Evolutionary conservation across 2,329 filamentous ascomycete species (phyloP), one percentile per base, ranked within the genome.

Genomic region (Alternaria panax): DNA sequence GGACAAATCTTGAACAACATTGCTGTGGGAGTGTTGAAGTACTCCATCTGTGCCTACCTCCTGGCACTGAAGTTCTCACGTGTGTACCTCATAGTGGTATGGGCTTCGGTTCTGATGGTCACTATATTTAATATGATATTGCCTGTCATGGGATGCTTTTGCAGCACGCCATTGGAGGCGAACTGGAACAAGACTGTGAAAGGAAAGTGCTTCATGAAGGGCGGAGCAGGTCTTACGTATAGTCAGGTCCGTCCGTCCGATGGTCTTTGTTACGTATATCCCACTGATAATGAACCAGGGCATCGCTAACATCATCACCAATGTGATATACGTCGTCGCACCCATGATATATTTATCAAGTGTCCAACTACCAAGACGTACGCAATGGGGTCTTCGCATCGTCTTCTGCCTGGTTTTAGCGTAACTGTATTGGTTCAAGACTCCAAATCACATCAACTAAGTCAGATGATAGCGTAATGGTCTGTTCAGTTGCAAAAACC

Each of bases 21-120:
- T n/a, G 70, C 60, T 9, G 58, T 75, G 18, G 62, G 60, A 5
- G 53, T 69, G 9, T 58, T 75, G 18, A 71, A 73, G 40, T 64
- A 54, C 38, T 74, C 72, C 4, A 74, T 75, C 22, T 74, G 70
- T 52, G 63, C 66, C 9, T 75, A 71, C 42, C 62, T 74, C 6
- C 47, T 75, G 7, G 65, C 59, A 2, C 58, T 75, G 3, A 69
- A 67, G 9, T 70, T 73, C 28, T 70, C 66, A 6, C 60, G 38
- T 9, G 24, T 64, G 2, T 75, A 74, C 51, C 64, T 60, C 1
- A 16, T 57, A 5, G 55, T 72, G 3, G 59, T 75, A 2, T 74
- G 70, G 67, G 43, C 59, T 6, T 69, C 65, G 1, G 70, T 74
- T 12, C 12, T 66, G 2, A 66, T 75, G 63, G 64, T 72, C 11